Base-by-base conservation (phyloP, 2,329 filamentous ascomycete genomes). In the Cytospora piceae region DNA sequence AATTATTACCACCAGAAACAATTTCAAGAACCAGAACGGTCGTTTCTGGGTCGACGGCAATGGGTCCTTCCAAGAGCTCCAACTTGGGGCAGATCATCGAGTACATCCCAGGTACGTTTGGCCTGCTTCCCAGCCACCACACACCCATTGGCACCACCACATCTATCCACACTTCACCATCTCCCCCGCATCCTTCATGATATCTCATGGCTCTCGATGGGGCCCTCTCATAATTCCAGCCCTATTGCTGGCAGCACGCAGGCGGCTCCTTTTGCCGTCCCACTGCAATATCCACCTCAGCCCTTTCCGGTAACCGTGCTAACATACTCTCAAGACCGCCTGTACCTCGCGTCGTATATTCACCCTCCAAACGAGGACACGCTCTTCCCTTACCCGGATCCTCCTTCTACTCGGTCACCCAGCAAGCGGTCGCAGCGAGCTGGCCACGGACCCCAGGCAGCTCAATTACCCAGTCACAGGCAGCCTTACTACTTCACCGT, bases 401-500 rank as follows among this genome's bases (percentile, higher is more conserved):
- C 71, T 75, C 84, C 74, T 72, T 76, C 84, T 72, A 76, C 84
- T 68, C 85, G 82, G 71, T 93, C 90, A 65, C 91, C 90, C n/a
- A 88, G 82, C 79, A 96, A 93, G 83, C 87, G 87, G 71, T 90
- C 89, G 27, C 86, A 90, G 68, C 84, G 89, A 77, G 84, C 86
- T 31, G 86, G 85, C 66, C 83, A 87, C 37, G 85, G 84, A 27
- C 82, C 86, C 22, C 82, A 81, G 60, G 77, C 82, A 12, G 78
- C 77, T 0, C 64, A 71, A 17, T 54, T 69, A 31, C 74, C 78
- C 66, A 78, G 82, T n/a, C 79, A 83, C 61, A 87, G 85, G 70
- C 81, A 89, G 63, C 95, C 95, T 0, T 94, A 92, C 76, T 99
- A 98, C 81, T 99, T 99, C 79, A 94, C 93, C 59, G 89, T 98